A percentile compares a stretch with the other conserved stretches of the same genome.
Evolutionary conservation across 768 basidiomycete genomes (phyloP).

Genomic region (Leccinum variicolor): DNA sequence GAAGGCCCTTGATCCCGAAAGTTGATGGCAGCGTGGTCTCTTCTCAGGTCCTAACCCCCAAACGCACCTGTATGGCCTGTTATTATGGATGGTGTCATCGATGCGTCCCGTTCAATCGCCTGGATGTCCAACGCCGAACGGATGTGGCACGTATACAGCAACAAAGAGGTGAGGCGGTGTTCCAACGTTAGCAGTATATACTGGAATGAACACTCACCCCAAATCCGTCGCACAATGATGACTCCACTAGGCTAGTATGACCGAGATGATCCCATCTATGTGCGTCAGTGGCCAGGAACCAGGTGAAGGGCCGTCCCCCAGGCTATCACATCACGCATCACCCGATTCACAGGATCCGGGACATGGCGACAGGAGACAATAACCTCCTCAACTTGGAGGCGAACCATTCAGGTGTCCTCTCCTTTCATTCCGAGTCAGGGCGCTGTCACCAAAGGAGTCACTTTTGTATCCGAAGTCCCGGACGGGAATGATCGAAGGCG

Average conservation of each 20-base stretch:
- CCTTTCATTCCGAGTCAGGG: neutral
- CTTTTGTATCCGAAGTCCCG: constrained; percentile 2
- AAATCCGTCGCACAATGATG: constrained; percentile 10
- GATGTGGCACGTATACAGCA: constrained; percentile 4
- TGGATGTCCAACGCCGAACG: neutral
- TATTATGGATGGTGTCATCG: neutral
- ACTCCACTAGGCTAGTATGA: neutral
- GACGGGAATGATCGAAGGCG: neutral
- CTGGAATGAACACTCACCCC: neutral
- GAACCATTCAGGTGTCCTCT: constrained; percentile 6
- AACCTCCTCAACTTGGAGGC: constrained; percentile 1
- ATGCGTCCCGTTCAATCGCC: neutral
- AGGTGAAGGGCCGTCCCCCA: neutral
- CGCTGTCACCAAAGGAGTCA: neutral
- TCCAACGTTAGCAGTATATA: neutral
- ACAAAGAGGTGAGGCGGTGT: neutral
- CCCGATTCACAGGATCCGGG: constrained; percentile 8
- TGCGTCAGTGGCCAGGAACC: constrained; percentile 17
- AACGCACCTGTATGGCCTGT: constrained; percentile 7
- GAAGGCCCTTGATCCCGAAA: constrained; percentile 4
- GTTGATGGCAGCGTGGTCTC: constrained; percentile 9
- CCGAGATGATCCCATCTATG: constrained; percentile 10
- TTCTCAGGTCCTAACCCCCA: constrained; percentile 1
- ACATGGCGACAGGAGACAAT: neutral
- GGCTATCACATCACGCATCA: constrained; percentile 4